A percentile compares a stretch with the other conserved stretches of the same genome.
phyloP scores from a whole-genome alignment of 2,329 filamentous ascomycete species.

The Beauveria scarabaeidicola region DNA sequence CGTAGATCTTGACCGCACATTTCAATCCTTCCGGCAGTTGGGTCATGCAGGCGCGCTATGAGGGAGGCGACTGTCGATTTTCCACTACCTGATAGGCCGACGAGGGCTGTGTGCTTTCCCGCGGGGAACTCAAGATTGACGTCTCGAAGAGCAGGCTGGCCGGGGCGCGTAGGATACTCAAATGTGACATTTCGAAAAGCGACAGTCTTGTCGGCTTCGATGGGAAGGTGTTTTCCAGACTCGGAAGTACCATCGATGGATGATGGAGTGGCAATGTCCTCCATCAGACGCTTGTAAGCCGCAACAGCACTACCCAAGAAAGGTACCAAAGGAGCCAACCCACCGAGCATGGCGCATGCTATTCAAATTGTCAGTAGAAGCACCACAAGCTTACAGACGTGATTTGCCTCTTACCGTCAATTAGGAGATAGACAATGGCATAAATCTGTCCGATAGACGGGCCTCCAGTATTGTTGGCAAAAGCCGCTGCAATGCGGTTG shows the following conservation, averaged over 20 bases:
- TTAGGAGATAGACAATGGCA: slow-evolving; percentile 45
- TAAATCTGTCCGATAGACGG: slow-evolving; percentile 37
- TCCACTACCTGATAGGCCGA: slow-evolving; percentile 41
- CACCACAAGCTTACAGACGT: not conserved
- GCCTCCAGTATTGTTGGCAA: slow-evolving; percentile 23
- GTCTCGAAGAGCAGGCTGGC: slow-evolving; percentile 26
- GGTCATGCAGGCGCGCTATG: slow-evolving; percentile 37
- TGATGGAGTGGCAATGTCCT: slow-evolving; percentile 41
- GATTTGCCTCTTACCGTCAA: slow-evolving; percentile 29
- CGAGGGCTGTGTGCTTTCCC: slow-evolving; percentile 37
- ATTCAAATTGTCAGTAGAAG: slow-evolving; percentile 7
- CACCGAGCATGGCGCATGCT: slow-evolving; percentile 49
- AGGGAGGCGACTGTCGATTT: slow-evolving; percentile 36
- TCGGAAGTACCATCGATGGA: slow-evolving; percentile 28
- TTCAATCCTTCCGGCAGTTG: slow-evolving; percentile 28
- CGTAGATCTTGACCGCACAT: slow-evolving; percentile 28
- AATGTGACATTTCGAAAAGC: slow-evolving; percentile 27
- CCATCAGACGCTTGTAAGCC: slow-evolving; percentile 42
- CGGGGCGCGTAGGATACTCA: slow-evolving; percentile 26
- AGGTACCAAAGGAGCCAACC: slow-evolving; percentile 49
- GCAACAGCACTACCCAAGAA: slow-evolving; percentile 45
- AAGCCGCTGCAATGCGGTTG: slow-evolving; percentile 21
- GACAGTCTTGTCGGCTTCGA: slow-evolving; percentile 19
- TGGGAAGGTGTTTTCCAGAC: slow-evolving; percentile 29
- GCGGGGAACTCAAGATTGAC: slow-evolving; percentile 26